Evolutionary conservation across 2,329 filamentous ascomycete species (phyloP), one percentile per base, ranked within the genome.

Genomic region (Chaetomium sp.): DNA sequence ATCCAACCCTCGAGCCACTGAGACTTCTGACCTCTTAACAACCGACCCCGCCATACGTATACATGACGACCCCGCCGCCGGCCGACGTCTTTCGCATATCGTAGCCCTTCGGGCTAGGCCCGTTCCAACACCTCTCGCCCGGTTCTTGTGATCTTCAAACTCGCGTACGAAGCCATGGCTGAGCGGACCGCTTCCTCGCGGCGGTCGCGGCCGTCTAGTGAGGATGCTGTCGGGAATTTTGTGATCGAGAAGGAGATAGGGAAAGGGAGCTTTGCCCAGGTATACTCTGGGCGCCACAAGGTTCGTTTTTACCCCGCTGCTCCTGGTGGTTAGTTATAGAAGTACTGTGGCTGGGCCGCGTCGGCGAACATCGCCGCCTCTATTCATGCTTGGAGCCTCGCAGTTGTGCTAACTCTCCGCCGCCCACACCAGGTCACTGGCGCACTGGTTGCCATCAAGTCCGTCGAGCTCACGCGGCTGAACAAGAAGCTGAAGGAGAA

Each of bases 401-500:
- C 19, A 27, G 19, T 27, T 27, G 19, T 27, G 19, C 19, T 27
- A 27, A 27, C 19, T 27, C 19, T 27, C 19, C 2, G 19, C 19
- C 19, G 19, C 19, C 19, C 19, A 27, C 19, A 32, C 38, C 35
- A 95, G 90, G 84, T 85, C 71, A 85, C 87, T 62, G 86, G 86
- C 65, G 86, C 87, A 61, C 85, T 88, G 58, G 94, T 96, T 51
- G 94, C 94, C 59, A 90, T 99, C 81, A 99, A 99, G 73, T 95
- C 91, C 33, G 94, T 99, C 71, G 90, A 95, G 67, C 81, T 95
- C 64, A 81, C 80, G 63, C 92, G 94, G 68, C 80, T 99, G 32
- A 96, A 95, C 73, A 91, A 88, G 76, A 97, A 97, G 75, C 82
- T 99, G 54, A 95, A 92, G 69, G 91, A 96, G 61, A 99, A 97